Evolutionary conservation across 192 early-diverging fungal genomes (phyloP), one percentile per base, ranked within the genome.

Genomic region (Phycomyces blakesleeanus): DNA sequence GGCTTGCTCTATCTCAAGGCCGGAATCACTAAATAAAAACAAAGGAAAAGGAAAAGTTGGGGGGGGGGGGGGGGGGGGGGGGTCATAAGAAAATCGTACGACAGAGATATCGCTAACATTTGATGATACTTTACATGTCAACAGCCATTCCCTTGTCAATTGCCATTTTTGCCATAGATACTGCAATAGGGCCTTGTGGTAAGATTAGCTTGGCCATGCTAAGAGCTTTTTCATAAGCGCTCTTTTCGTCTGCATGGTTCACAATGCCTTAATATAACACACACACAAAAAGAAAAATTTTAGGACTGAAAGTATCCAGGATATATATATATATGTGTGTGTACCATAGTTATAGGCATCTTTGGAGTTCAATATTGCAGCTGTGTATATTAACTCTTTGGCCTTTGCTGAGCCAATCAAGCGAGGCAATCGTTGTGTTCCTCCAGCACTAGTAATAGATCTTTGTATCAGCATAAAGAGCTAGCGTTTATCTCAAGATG

Each of bases 311-410:
- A n/a, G n/a, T n/a, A n/a, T n/a, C n/a, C n/a, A n/a, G n/a, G n/a
- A n/a, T n/a, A n/a, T n/a, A n/a, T n/a, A n/a, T n/a, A n/a, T n/a
- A n/a, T n/a, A n/a, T n/a, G n/a, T n/a, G n/a, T n/a, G n/a, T n/a
- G n/a, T 47, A 84, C 89, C 90, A 55, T 69, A 67, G 10, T 85
- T 74, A 26, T 81, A 59, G 1, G 94, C 94, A 18, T 83, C 67
- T 65, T 78, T 65, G 9, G 86, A 70, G 44, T 85, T 78, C 61
- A 96, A 72, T 1, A 83, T 79, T 26, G 81, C 79, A 1, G 83
- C 93, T 12, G 96, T 96, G 64, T 87, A 98, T 44, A 98, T 91
- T 9, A 98, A 81, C 51, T 97, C 94, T 77, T 98, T 98, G 1
- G 96, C 91, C 42, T 85, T 87, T 12, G 92, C 79, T 24, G 80